Evolutionary conservation across 1,284 basidiomycete species (phyloP).

Genomic region (Mycena citricolor): DNA sequence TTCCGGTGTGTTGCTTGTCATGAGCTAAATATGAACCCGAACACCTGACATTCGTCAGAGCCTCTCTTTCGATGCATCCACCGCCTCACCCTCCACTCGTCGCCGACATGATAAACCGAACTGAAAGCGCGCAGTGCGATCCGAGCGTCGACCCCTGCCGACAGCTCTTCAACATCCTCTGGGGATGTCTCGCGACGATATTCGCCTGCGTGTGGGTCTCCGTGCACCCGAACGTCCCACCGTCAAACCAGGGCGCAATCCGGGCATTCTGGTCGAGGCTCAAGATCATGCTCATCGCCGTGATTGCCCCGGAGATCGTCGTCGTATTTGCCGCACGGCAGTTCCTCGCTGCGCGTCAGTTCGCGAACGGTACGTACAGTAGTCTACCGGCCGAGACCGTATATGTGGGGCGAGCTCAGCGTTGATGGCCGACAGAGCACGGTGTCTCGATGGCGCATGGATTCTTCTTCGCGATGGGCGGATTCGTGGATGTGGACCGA

Average conservation of each 20-base stretch:
- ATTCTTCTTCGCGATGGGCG: constrained; percentile 8
- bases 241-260: constrained; percentile 7
- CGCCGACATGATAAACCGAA: too few relatives aligned
- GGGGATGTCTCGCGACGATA: constrained; percentile 34
- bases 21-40: too few relatives aligned
- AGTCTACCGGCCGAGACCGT: neutral
- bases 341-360: constrained; percentile 8
- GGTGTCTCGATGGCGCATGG: constrained; percentile 1
- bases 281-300: constrained; percentile 12
- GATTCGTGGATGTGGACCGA: neutral
- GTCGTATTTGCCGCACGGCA: constrained; percentile 18
- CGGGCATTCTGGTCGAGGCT: neutral
- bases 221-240: constrained; percentile 37
- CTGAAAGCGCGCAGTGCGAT: too few relatives aligned
- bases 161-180: constrained; percentile 26
- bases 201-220: constrained; percentile 37
- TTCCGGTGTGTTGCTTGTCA: too few relatives aligned
- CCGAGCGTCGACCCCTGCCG: constrained; percentile 6
- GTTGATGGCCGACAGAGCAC: neutral
- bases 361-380: constrained; percentile 5
- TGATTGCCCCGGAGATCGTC: constrained; percentile 23
- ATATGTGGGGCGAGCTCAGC: too few relatives aligned
- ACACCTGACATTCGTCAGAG: too few relatives aligned
- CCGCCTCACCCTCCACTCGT: too few relatives aligned
- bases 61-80: too few relatives aligned